Evolutionary conservation across 805 yeast species (phyloP), one percentile per base, ranked within the genome.

Genomic region (Suhomyces sp.): DNA sequence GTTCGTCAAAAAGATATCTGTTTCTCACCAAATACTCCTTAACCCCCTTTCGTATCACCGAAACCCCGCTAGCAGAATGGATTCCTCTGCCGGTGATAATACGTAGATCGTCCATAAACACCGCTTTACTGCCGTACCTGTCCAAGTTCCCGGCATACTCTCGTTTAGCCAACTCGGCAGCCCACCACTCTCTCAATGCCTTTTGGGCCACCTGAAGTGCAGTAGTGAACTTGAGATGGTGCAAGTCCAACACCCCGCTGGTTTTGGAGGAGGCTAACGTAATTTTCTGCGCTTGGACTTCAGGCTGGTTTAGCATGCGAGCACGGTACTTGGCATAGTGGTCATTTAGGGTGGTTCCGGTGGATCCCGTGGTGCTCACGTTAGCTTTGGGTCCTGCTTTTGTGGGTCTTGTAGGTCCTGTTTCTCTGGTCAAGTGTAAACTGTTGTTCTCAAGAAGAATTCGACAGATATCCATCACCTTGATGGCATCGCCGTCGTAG

Each of bases 21-120:
- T 71, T 60, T 0, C 54, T 54, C 2, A 55, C 58, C 41, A 88
- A 68, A 56, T 70, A 65, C 17, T 65, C 70, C 45, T 69, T 66
- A 3, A 86, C 80, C 2, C 76, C 61, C 1, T 56, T 65, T 53
- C 75, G 74, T 15, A 87, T 74, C 54, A 71, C 77, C 1, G 87
- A 73, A 1, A 70, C 62, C 0, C 90, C 89, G 5, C 80, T 82
- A 1, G 63, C 72, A 46, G 89, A 84, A 64, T 88, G 94, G 5
- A 84, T 60, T 0, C 94, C 94, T 57, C 89, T 68, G 0, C 94
- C 93, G 0, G 93, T 86, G 10, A 87, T 68, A 0, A 87, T 68
- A 1, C 54, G 63, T 6, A 86, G 60, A 0, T 81, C 79, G 0
- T 66, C 71, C 1, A 80, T 74, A 62, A 73, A 71, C 9, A 60